Conservation (phyloP, 2,329 filamentous ascomycete species). For the Sphaerulina populicola region DNA sequence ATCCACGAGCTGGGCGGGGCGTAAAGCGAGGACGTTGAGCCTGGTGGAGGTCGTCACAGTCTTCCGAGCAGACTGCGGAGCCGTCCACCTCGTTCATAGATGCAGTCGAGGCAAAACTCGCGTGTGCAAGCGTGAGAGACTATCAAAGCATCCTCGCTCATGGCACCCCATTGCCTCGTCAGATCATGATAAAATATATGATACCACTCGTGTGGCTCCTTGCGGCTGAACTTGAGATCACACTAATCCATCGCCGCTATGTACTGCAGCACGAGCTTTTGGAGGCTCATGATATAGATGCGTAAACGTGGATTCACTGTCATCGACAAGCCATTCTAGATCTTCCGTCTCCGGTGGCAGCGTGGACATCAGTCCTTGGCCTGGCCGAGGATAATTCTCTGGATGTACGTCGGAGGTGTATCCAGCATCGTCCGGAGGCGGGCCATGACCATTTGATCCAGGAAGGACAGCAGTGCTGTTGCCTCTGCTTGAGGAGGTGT, state of each 20-base stretch:
- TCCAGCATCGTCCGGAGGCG: slow-evolving; percentile 42
- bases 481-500: neutral
- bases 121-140: too few relatives aligned
- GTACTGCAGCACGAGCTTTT: neutral
- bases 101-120: too few relatives aligned
- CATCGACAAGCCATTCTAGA: slow-evolving; percentile 53
- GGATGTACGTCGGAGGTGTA: slow-evolving; percentile 46
- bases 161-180: neutral
- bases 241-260: neutral
- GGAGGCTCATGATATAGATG: slow-evolving; percentile 34
- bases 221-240: neutral
- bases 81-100: too few relatives aligned
- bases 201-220: neutral
- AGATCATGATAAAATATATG: neutral
- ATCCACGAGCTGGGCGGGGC: too few relatives aligned
- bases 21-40: too few relatives aligned
- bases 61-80: too few relatives aligned
- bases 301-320: slow-evolving; percentile 41
- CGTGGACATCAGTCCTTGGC: slow-evolving; percentile 49
- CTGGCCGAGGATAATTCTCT: slow-evolving; percentile 55
- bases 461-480: slow-evolving; percentile 33
- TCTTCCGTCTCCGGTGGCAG: slow-evolving; percentile 52
- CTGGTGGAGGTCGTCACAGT: too few relatives aligned
- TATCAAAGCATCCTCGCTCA: too few relatives aligned
- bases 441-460: neutral